Evolutionary conservation across 805 yeast species (phyloP).

Genomic region (Saccharomycopsis malanga): DNA sequence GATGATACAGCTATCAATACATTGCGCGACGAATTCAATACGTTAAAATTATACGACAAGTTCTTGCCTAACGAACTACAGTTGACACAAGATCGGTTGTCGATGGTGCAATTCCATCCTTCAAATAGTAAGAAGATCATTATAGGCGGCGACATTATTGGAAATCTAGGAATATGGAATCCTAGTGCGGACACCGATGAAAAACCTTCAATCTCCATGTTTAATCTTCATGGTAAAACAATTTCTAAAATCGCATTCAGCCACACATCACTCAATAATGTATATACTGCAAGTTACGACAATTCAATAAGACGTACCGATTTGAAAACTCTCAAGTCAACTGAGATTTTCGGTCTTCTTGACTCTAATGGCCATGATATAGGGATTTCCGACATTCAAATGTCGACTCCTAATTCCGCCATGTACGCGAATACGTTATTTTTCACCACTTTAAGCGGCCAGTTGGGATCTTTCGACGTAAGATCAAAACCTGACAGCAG

Average conservation of each 20-base stretch:
- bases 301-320: slow-evolving; percentile 77
- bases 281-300: slow-evolving; percentile 76
- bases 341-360: slow-evolving; percentile 52
- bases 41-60: slow-evolving; percentile 42
- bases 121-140: slow-evolving; percentile 51
- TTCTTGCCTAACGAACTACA: slow-evolving; percentile 67
- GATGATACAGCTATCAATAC: slow-evolving; percentile 36
- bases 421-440: slow-evolving; percentile 50
- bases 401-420: slow-evolving; percentile 5
- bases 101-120: slow-evolving; percentile 75
- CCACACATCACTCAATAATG: slow-evolving; percentile 41
- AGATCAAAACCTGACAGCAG: slow-evolving; percentile 37
- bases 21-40: slow-evolving; percentile 46
- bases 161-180: slow-evolving; percentile 85
- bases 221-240: slow-evolving; percentile 71
- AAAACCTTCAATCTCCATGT: slow-evolving; percentile 48
- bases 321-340: slow-evolving; percentile 49
- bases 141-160: slow-evolving; percentile 85
- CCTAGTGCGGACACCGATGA: slow-evolving; percentile 37
- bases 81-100: slow-evolving; percentile 61
- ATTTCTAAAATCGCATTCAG: slow-evolving; percentile 58
- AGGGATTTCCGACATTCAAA: slow-evolving; percentile 66
- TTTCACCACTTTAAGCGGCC: slow-evolving; percentile 75
- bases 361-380: slow-evolving; percentile 46
- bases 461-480: slow-evolving; percentile 66